Base-by-base conservation (phyloP, 1,284 basidiomycete species). In the Amylostereum chailletii region DNA sequence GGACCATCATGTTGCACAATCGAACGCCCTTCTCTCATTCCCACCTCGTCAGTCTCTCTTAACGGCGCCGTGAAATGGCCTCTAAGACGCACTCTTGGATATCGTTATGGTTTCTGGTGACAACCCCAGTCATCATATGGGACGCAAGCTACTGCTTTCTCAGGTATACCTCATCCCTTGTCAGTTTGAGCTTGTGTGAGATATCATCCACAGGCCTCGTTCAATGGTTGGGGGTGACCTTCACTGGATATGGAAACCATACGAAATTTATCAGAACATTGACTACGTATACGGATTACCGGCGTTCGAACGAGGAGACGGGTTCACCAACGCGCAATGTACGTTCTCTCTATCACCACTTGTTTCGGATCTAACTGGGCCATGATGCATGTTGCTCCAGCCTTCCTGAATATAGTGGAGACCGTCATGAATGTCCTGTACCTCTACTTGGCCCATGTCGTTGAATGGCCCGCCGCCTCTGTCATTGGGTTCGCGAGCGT, bases 301-400 rank as follows among this genome's bases (percentile, higher is more conserved):
- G 33, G 76, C 86, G 0, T 72, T 83, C 42, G 66, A 83, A 51
- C 64, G 71, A 1, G 76, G 78, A 26, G 77, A 86, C 52, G 93
- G 93, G 0, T 96, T 95, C 66, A 83, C 91, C 8, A 88, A 81
- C 57, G 92, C 93, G 1, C 92, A 95, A 70, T 77, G 90, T 90
- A 58, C 54, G 79, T 60, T 34, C 27, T 9, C 7, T 46, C 34
- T 33, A 27, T 19, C 33, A 7, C 32, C 27, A 30, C 36, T 27
- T 37, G n/a, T 42, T 33, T 30, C 19, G 19, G 19, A 19, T 19
- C 19, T 19, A 19, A 19, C 19, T 19, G 19, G 19, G 19, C 19
- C 19, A 8, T 39, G 41, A 45, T 34, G 19, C 19, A 19, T 43
- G 42, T 47, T 36, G 3, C 29, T 46, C 30, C 46, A 90, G 90